Evolutionary conservation across 192 early-diverging fungal genomes (phyloP), one percentile per base, ranked within the genome.

Genomic region (Cladochytrium replicatum): DNA sequence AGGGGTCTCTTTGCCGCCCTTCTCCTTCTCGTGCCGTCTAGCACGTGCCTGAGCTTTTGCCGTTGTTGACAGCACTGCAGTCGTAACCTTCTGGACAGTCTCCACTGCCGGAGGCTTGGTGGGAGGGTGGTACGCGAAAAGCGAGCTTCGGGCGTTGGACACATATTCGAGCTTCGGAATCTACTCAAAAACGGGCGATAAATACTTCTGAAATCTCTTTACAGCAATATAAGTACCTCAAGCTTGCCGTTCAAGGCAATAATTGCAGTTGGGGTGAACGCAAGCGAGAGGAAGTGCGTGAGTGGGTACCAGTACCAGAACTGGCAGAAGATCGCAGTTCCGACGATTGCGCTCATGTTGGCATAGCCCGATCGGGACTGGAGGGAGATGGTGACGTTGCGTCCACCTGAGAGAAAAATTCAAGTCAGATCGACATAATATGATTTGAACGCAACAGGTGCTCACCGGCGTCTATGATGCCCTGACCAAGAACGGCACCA

Each of bases 231-330:
- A 32, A 46, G n/a, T 55, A 78, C 75, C 53, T 84, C 61, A 21
- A 99, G 66, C 44, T 93, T 72, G 46, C 82, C 83, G 68, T 94
- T 91, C 46, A 99, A 69, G 5, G 89, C 96, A 69, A 99, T 95
- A 29, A 99, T 61, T 29, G 85, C 90, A 1, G 96, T 99, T 3
- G 96, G 94, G 30, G 82, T 87, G 58, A 99, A 95, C 4, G 94
- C 73, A 65, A 99, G 77, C 44, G 86, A 78, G 50, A 99, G 58
- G 62, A 99, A 97, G 69, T 97, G 96, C 24, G 86, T 84, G 57
- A 97, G 67, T 29, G 96, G 96, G 72, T 87, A 97, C 96, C 96
- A 99, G 79, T 92, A 93, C 96, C 96, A 99, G 67, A 95, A 97
- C 71, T 99, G 93, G 21, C 91, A 89, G 55, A 99, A 99, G 26